Base-by-base conservation (phyloP, 2,329 filamentous ascomycete genomes). In the Thielaviopsis euricoi region DNA sequence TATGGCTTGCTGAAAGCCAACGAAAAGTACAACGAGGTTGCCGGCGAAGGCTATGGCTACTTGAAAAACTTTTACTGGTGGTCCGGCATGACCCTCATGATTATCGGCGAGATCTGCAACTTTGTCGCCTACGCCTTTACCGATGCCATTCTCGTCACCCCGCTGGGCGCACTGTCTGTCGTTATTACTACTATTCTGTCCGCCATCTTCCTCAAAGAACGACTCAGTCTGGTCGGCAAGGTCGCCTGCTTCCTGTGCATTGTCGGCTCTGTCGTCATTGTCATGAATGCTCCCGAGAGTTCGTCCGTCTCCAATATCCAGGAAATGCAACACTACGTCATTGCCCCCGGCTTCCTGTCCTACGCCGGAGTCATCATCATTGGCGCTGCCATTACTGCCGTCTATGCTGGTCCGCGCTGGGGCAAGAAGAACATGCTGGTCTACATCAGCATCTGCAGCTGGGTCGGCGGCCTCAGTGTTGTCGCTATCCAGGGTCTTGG, bases 371-470 rank as follows among this genome's bases (percentile, higher is more conserved):
- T 96, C 52, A 79, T 97, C 62, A 79, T 97, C 40, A 66, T 93
- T 23, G 87, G 83, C 0, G 86, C 82, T 60, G 65, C 74, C 12
- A 79, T 89, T 61, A 81, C 86, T 40, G 89, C 89, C 0, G 71
- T 93, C 53, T 97, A 85, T 78, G 83, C 81, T 49, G 93, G 82
- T 0, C 93, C 93, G 17, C 80, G 85, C 65, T 98, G 91, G 68
- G 93, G 90, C 53, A 96, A 95, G 73, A 91, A 89, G 77, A 91
- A 87, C 66, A 97, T 98, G 93, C 78, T 98, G 69, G 89, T 97
- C 37, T 97, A 98, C 71, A 82, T 98, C 64, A 90, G 86, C 64
- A 91, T 98, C 64, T 98, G 93, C 78, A 95, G 89, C 72, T 80
- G 94, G 76, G 83, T 97, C 61, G 93, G 93, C 62, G 93, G 90